A percentile compares a stretch with the other conserved stretches of the same genome.
Conservation (phyloP, 495 filamentous ascomycete genomes). For the Thermothielavioides terrestris region DNA sequence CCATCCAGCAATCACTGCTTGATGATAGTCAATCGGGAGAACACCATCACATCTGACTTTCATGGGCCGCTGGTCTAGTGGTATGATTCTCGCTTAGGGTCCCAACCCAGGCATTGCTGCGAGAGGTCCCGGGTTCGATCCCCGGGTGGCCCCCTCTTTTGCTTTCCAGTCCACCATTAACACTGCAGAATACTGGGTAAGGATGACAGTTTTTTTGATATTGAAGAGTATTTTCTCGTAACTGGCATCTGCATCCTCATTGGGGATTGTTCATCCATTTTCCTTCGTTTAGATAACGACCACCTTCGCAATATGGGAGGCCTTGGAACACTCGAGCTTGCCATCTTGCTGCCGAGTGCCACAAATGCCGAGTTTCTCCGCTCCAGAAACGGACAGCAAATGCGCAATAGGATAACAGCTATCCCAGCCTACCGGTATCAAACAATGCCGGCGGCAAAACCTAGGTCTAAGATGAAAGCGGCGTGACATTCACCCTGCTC, state of each 20-base stretch:
- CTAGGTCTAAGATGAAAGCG: neutral
- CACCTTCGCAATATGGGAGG: too few species aligned
- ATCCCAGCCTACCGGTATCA: neutral
- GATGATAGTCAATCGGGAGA: neutral
- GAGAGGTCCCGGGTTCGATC: constrained; percentile 16
- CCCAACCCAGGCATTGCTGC: neutral
- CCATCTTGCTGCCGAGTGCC: too few species aligned
- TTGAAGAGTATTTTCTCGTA: neutral
- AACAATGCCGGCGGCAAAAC: neutral
- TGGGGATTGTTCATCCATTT: too few species aligned
- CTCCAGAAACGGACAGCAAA: too few species aligned
- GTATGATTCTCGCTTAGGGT: constrained; percentile 17
- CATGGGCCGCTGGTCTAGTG: constrained; percentile 17
- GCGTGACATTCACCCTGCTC: neutral
- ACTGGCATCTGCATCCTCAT: too few species aligned
- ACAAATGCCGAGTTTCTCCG: too few species aligned
- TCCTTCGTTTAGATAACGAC: too few species aligned
- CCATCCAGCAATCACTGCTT: too few species aligned
- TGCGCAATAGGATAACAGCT: too few species aligned
- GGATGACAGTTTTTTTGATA: too few species aligned
- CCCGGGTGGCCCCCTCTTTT: constrained; percentile 13
- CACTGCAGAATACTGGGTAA: too few species aligned
- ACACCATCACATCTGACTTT: neutral
- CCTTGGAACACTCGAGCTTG: too few species aligned
- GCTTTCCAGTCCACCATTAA: neutral